These are phyloP conservation scores for Penicillium canescens DNA, from an alignment of 495 filamentous ascomycete genomes.

Conservation along the genomic window DNA sequence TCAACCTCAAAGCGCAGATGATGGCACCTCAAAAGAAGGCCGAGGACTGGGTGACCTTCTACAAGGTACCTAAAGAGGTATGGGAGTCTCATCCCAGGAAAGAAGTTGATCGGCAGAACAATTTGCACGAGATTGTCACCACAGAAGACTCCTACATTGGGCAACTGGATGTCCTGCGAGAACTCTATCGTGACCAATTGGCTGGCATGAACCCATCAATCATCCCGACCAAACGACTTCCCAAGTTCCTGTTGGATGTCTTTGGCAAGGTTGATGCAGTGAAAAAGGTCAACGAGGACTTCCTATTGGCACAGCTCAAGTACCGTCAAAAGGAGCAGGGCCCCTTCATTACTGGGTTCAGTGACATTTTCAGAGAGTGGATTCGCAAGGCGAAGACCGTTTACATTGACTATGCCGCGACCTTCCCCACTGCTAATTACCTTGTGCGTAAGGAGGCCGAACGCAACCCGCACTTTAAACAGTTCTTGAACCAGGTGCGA, in stretches of 20 bases:
- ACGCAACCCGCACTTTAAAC: conserved; percentile 80
- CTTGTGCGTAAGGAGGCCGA: conserved; percentile 82
- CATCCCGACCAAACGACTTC: conserved; percentile 69
- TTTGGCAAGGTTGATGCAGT: conserved; percentile 91
- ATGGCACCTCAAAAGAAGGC: conserved; percentile 66
- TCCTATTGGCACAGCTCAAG: conserved; percentile 92
- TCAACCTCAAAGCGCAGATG: conserved; percentile 74
- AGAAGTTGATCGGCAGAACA: conserved; percentile 91
- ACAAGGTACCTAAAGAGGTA: conserved; percentile 77
- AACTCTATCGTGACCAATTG: conserved; percentile 85
- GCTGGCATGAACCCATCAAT: conserved; percentile 73
- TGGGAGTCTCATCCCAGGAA: conserved; percentile 71
- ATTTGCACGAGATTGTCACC: conserved; percentile 92
- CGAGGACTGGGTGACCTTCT: conserved; percentile 91
- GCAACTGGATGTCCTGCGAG: conserved; percentile 78
- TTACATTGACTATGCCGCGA: conserved; percentile 90
- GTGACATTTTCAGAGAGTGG: conserved; percentile 98
- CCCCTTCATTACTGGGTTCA: conserved; percentile 90
- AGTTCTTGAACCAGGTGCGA: conserved; percentile 78
- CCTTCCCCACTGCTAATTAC: conserved; percentile 81
- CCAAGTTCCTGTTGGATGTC: conserved; percentile 77
- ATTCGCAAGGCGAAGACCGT: conserved; percentile 87
- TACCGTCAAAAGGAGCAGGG: conserved; percentile 97
- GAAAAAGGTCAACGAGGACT: conserved; percentile 89
- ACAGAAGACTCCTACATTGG: conserved; percentile 90